A percentile compares a stretch with the other conserved stretches of the same genome.
Conservation (phyloP, 768 basidiomycete species). For the Serendipita sp. region DNA sequence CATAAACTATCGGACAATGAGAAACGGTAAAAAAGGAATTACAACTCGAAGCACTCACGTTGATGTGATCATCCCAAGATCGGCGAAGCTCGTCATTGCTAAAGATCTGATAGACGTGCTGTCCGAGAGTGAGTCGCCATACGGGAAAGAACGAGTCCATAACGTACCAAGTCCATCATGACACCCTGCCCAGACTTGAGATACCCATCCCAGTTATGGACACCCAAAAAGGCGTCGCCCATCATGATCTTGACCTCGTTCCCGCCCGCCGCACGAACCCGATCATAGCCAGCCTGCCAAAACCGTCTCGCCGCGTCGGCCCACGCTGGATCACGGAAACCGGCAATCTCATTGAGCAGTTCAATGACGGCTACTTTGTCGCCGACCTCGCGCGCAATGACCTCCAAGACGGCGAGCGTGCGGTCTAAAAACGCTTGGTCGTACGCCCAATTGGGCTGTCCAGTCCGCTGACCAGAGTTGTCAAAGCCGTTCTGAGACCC, state of each 20-base stretch:
- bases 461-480: slow-evolving; percentile 53
- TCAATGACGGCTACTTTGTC: slow-evolving; percentile 49
- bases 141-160: no score
- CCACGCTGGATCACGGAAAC: slow-evolving; percentile 31
- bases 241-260: slow-evolving; percentile 45
- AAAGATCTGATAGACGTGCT: slow-evolving; percentile 69
- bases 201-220: slow-evolving; percentile 48
- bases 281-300: slow-evolving; percentile 44
- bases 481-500: slow-evolving; percentile 39
- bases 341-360: slow-evolving; percentile 54
- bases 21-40: no score
- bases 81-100: slow-evolving; percentile 38
- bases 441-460: slow-evolving; percentile 39
- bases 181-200: slow-evolving; percentile 39
- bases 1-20: slow-evolving; percentile 30
- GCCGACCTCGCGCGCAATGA: slow-evolving; percentile 37
- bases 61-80: slow-evolving; percentile 41
- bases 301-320: slow-evolving; percentile 33
- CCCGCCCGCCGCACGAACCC: slow-evolving; percentile 36
- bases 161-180: slow-evolving; percentile 47
- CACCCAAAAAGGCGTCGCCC: slow-evolving; percentile 53
- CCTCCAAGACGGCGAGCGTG: slow-evolving; percentile 44
- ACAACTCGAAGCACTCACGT: no score
- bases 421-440: slow-evolving; percentile 30
- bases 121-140: no score